Evolutionary conservation across 208 protist species (phyloP).

Genomic region (Angomonas ambiguus): DNA sequence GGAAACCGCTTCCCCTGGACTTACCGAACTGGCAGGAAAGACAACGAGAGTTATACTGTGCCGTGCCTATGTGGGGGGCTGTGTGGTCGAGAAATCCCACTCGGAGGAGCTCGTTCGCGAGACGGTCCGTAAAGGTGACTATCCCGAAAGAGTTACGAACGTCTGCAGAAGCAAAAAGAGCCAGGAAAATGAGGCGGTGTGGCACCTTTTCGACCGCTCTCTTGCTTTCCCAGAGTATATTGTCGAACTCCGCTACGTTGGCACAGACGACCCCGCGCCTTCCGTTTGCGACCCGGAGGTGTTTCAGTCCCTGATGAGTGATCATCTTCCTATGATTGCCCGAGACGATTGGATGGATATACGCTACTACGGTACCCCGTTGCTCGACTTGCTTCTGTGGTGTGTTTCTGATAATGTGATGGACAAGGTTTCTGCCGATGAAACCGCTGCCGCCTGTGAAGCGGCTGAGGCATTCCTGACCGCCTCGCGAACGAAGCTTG

Average conservation of each 20-base stretch:
- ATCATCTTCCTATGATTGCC: conserved; percentile 5
- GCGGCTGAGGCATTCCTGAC: not conserved
- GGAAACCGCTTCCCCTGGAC: too few relatives aligned
- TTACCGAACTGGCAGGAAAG: conserved; percentile 30
- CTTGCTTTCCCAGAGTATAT: conserved; percentile 83
- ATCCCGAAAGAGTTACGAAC: conserved; percentile 52
- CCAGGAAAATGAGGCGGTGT: conserved; percentile 32
- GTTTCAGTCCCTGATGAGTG: not conserved
- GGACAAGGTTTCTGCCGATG: not conserved
- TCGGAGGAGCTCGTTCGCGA: conserved; percentile 7
- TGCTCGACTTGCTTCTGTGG: conserved; percentile 23
- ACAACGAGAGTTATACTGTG: conserved; percentile 26
- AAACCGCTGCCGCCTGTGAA: not conserved
- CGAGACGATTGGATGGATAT: conserved; percentile 17
- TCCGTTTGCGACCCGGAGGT: conserved; percentile 4
- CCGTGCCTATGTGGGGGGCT: conserved; percentile 19
- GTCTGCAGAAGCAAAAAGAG: conserved; percentile 54
- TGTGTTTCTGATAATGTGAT: conserved; percentile 5
- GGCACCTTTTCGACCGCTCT: conserved; percentile 83
- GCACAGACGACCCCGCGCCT: not conserved
- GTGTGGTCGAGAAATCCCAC: conserved; percentile 19
- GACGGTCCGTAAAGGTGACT: conserved; percentile 41
- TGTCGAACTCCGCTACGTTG: conserved; percentile 79
- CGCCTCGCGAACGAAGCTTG: not conserved
- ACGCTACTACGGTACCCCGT: conserved; percentile 10